These are phyloP conservation scores for Pyricularia sp. DNA, from an alignment of 2,329 filamentous ascomycete genomes.

Conservation along the genomic window DNA sequence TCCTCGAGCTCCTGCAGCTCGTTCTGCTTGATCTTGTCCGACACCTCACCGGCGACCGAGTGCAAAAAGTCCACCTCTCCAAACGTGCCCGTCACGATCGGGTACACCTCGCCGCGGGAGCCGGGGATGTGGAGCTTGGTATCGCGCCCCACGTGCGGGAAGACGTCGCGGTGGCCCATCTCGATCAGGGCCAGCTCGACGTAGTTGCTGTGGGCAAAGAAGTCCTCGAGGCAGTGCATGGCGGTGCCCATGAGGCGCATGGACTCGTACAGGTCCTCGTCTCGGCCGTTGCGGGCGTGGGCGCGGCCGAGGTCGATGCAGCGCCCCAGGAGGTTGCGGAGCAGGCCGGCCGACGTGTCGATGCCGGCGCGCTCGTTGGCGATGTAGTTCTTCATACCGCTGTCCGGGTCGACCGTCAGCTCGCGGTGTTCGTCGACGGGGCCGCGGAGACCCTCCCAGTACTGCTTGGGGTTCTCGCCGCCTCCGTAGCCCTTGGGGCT, in stretches of 20 bases:
- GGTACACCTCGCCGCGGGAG: constrained; percentile 59
- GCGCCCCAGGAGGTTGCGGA: constrained; percentile 61
- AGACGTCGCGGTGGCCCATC: constrained; percentile 69
- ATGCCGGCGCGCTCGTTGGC: constrained; percentile 72
- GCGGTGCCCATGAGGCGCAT: constrained; percentile 83
- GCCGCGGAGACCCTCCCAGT: constrained; percentile 70
- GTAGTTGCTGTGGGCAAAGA: constrained; percentile 90
- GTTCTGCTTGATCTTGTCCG: constrained; percentile 83
- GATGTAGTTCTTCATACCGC: constrained; percentile 89
- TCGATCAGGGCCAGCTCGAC: constrained; percentile 81
- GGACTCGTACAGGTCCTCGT: constrained; percentile 79
- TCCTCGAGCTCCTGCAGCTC: constrained; percentile 83
- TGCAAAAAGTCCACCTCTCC: constrained; percentile 92
- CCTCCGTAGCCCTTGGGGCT: constrained; percentile 77
- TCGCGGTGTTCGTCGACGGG: constrained; percentile 73
- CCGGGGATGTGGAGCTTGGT: constrained; percentile 63
- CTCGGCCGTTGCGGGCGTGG: constrained; percentile 56
- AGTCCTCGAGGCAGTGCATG: constrained; percentile 87
- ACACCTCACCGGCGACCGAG: constrained; percentile 70
- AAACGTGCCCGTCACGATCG: constrained; percentile 83
- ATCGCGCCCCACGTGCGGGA: constrained; percentile 74
- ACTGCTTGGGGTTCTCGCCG: constrained; percentile 74
- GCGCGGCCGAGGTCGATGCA: constrained; percentile 71
- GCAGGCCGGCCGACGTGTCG: constrained; percentile 70
- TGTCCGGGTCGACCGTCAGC: constrained; percentile 64